phyloP scores from a whole-genome alignment of 23 red algal genomes.

The Agarophyton chilense region DNA sequence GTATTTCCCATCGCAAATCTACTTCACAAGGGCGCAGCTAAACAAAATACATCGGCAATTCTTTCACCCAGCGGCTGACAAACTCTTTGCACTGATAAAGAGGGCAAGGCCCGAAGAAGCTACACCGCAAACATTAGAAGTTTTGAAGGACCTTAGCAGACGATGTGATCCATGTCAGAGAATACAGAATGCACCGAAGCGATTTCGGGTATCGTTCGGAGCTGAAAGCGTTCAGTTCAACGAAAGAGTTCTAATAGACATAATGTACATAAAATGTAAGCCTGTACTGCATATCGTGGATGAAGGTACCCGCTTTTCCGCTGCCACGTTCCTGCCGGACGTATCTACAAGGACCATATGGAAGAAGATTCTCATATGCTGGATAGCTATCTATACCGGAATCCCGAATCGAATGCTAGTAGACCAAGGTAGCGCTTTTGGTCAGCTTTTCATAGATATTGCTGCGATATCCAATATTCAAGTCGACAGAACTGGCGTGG shows the following conservation, averaged over 20 bases:
- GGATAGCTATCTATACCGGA: too few relatives aligned
- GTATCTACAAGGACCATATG: too few relatives aligned
- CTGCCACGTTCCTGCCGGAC: too few relatives aligned
- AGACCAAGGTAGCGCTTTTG: slow-evolving; percentile 49
- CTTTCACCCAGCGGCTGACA: slow-evolving; percentile 30
- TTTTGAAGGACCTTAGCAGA: slow-evolving; percentile 22
- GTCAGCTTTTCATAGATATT: slow-evolving; percentile 4
- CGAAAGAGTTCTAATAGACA: slow-evolving; percentile 22
- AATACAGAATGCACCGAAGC: slow-evolving; percentile 30
- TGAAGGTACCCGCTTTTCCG: too few relatives aligned
- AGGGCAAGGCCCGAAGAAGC: slow-evolving; percentile 30
- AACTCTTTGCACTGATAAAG: slow-evolving; percentile 26
- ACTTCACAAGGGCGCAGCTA: slow-evolving; percentile 41
- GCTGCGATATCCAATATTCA: slow-evolving; percentile 16
- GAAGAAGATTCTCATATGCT: too few relatives aligned
- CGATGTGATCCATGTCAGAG: slow-evolving; percentile 46
- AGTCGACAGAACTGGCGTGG: slow-evolving; percentile 22
- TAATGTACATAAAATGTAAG: slow-evolving; percentile 50
- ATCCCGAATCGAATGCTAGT: slow-evolving; percentile 54
- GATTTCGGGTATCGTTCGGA: slow-evolving; percentile 33
- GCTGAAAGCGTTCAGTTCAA: slow-evolving; percentile 25
- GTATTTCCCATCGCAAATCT: background rate
- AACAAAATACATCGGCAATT: slow-evolving; percentile 48
- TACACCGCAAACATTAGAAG: background rate
- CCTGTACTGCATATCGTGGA: slow-evolving; percentile 49